Evolutionary conservation across 1,284 basidiomycete species (phyloP).

Genomic region (Albatrellus sp.): DNA sequence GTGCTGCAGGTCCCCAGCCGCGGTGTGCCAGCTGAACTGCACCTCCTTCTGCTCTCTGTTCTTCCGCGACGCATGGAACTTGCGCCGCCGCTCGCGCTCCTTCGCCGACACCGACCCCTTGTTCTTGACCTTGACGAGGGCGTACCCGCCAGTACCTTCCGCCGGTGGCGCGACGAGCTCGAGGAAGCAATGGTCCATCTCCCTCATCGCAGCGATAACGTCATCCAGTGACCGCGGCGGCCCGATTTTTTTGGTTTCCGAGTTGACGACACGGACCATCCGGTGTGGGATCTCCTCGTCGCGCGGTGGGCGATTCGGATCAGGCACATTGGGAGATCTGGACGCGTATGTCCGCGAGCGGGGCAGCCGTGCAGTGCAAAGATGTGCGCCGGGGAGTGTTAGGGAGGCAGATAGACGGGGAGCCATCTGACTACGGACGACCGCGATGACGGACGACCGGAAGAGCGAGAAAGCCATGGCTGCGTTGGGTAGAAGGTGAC

Average conservation of each 20-base stretch:
- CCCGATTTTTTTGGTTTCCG: conserved; percentile 29
- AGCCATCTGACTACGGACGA: too few species aligned
- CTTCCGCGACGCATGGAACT: conserved; percentile 21
- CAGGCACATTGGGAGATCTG: neutral
- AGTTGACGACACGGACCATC: conserved; percentile 37
- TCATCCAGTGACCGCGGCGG: conserved; percentile 20
- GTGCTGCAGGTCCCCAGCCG: conserved; percentile 46
- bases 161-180: conserved; percentile 36
- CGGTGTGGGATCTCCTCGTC: conserved; percentile 16
- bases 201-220: conserved; percentile 21
- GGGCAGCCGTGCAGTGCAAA: too few species aligned
- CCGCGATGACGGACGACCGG: too few species aligned
- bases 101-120: conserved; percentile 22
- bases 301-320: conserved; percentile 4
- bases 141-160: conserved; percentile 19
- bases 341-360: neutral
- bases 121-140: conserved; percentile 39
- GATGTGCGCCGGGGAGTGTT: too few species aligned
- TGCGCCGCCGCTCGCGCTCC: conserved; percentile 22
- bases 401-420: too few species aligned
- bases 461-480: too few species aligned
- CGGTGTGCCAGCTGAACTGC: conserved; percentile 61
- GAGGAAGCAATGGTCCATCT: conserved; percentile 22
- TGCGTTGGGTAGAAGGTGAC: too few species aligned
- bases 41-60: conserved; percentile 50